A percentile compares a stretch with the other conserved stretches of the same genome.
phyloP scores from a whole-genome alignment of 208 protist species.

The Tritrichomonas foetus region DNA sequence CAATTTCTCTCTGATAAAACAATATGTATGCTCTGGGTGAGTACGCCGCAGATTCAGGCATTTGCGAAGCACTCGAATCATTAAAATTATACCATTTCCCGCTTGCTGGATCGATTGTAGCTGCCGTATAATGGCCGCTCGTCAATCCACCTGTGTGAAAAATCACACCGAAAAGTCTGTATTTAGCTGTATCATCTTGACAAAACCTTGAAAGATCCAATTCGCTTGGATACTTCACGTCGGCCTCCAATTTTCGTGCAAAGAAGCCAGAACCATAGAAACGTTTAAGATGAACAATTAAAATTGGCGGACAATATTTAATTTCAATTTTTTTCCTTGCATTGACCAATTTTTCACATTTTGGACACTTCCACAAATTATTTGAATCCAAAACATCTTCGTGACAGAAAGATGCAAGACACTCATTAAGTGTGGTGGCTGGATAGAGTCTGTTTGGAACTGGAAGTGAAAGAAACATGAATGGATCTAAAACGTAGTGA shows the following conservation, averaged over 20 bases:
- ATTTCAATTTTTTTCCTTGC: constrained; percentile 38
- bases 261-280: not conserved
- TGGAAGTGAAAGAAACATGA: not conserved
- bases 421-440: not conserved
- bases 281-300: constrained; percentile 1
- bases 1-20: not conserved
- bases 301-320: not conserved
- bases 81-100: not conserved
- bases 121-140: not conserved
- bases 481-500: not conserved
- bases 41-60: not conserved
- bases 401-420: not conserved
- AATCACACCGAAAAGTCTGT: not conserved
- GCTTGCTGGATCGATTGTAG: not conserved
- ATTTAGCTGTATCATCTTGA: not conserved
- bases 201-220: not conserved
- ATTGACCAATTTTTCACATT: constrained; percentile 26
- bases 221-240: not conserved
- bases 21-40: not conserved
- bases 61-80: not conserved
- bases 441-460: not conserved
- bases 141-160: not conserved
- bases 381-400: not conserved
- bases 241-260: not conserved
- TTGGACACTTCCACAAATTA: constrained; percentile 9